Base-by-base conservation (phyloP, 345 rosid genomes). In the Boechera divaricarpa region DNA sequence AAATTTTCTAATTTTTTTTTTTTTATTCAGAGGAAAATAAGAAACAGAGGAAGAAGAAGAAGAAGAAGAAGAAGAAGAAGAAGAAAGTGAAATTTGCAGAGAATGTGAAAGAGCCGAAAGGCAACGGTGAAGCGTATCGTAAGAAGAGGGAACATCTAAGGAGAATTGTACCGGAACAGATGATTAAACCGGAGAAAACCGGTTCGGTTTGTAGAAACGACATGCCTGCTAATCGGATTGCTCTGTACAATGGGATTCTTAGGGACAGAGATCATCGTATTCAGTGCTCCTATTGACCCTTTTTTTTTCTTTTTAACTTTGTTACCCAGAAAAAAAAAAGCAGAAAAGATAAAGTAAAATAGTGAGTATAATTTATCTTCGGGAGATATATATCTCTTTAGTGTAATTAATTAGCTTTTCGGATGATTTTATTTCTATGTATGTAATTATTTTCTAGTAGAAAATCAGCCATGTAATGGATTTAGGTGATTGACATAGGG, bases 51-150 rank as follows among this genome's bases (percentile, higher is more conserved):
- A 81, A 79, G 78, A 85, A 78, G 83, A 83, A 80, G 80, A 87
- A 81, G 72, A 85, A 78, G 83, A 83, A 80, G 80, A 87, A 81
- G 72, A 85, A 78, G 83, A 83, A 80, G 80, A 87, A 81, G 72
- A 85, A 86, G 75, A 85, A 86, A 16, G 92, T 89, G 73, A 78
- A 74, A 48, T 93, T 93, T 54, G 96, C 98, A 21, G 92, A 84
- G 78, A 82, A 81, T 80, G 98, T 93, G 79, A 91, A 86, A 76
- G 91, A 93, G 32, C 72, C 87, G 5, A 73, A 78, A 45, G 88
- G 87, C 5, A 81, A 86, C 67, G 90, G 92, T 54, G 83, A 85
- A 28, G 85, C 81, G 72, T 88, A 88, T 69, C 85, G 96, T 24
- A 77, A 45, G 65, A 77, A 45, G 63, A 90, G 56, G 52, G 76